These are phyloP conservation scores for Eimeria nieschulzi DNA, from an alignment of 169 alveolate genomes.

Conservation along the genomic window DNA sequence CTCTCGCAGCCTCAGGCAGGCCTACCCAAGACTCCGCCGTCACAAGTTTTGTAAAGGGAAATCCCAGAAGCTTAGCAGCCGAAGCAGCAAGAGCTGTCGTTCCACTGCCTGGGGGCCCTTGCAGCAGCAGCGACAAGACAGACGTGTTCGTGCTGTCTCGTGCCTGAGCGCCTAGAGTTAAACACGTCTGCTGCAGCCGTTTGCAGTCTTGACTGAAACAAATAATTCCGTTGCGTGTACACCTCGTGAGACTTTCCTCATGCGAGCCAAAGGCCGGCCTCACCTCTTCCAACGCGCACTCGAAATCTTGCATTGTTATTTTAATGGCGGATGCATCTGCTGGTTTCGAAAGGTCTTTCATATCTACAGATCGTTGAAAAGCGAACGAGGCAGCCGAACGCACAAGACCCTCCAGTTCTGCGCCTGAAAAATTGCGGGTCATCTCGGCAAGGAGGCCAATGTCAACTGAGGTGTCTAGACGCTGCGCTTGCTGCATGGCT, in stretches of 20 bases:
- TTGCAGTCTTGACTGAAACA: slow-evolving; percentile 91
- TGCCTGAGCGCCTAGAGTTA: slow-evolving; percentile 84
- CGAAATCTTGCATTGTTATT: slow-evolving; percentile 92
- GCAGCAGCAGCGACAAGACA: slow-evolving; percentile 94
- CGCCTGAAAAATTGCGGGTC: slow-evolving; percentile 99
- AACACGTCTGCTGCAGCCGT: slow-evolving; percentile 85
- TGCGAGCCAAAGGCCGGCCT: slow-evolving; percentile 98
- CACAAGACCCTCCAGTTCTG: slow-evolving; percentile 98
- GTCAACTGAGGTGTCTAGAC: slow-evolving; percentile 88
- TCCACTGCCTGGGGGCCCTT: slow-evolving; percentile 93
- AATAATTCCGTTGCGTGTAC: slow-evolving; percentile 91
- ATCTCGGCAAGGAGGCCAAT: slow-evolving; percentile 90
- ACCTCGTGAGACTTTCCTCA: slow-evolving; percentile 82
- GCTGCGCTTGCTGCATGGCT: slow-evolving; percentile 88
- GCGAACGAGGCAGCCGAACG: slow-evolving; percentile 96
- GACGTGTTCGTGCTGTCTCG: slow-evolving; percentile 89
- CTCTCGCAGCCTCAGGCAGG: slow-evolving; percentile 84
- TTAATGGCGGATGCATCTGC: slow-evolving; percentile 75
- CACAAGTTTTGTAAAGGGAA: slow-evolving; percentile 96
- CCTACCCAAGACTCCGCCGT: slow-evolving; percentile 98
- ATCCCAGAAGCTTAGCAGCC: slow-evolving; percentile 93
- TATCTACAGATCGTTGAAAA: slow-evolving; percentile 90
- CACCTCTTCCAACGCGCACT: slow-evolving; percentile 94
- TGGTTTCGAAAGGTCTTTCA: slow-evolving; percentile 85
- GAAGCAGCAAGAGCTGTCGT: slow-evolving; percentile 98